A percentile compares a stretch with the other conserved stretches of the same genome.
Conservation (phyloP, 2,329 filamentous ascomycete genomes). For the Cladosporium sp. region DNA sequence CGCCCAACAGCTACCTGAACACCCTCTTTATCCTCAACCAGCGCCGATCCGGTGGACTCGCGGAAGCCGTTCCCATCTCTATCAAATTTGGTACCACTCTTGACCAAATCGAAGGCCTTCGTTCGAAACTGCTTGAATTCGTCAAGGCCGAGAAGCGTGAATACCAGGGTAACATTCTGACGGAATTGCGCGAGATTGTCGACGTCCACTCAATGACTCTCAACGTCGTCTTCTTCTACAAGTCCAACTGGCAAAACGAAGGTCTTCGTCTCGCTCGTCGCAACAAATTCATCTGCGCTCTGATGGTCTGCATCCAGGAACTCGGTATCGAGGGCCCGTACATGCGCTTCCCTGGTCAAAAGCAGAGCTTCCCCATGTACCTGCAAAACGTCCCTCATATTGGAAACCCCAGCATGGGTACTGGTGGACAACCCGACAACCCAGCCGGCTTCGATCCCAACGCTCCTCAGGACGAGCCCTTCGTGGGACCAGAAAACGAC, state of each 20-base stretch:
- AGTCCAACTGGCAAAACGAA: slow-evolving; percentile 95
- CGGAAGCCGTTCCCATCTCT: slow-evolving; percentile 79
- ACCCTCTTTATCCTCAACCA: slow-evolving; percentile 94
- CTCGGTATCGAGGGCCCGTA: slow-evolving; percentile 83
- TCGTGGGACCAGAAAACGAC: slow-evolving; percentile 41
- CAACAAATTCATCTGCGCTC: slow-evolving; percentile 90
- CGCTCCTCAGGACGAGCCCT: slow-evolving; percentile 45
- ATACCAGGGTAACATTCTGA: slow-evolving; percentile 82
- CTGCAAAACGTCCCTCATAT: slow-evolving; percentile 55
- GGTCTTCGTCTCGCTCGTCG: slow-evolving; percentile 83
- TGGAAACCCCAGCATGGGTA: slow-evolving; percentile 45
- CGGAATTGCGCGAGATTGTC: slow-evolving; percentile 76
- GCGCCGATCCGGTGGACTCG: slow-evolving; percentile 81
- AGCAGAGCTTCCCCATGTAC: slow-evolving; percentile 68
- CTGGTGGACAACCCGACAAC: slow-evolving; percentile 49
- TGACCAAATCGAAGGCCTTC: slow-evolving; percentile 79
- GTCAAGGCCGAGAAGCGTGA: slow-evolving; percentile 85
- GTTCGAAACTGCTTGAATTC: slow-evolving; percentile 78
- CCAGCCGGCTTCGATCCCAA: slow-evolving; percentile 43
- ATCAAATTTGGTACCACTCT: slow-evolving; percentile 88
- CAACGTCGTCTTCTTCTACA: slow-evolving; percentile 97
- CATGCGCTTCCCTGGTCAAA: slow-evolving; percentile 70
- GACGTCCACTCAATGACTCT: slow-evolving; percentile 84
- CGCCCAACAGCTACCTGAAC: slow-evolving; percentile 91
- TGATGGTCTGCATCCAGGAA: slow-evolving; percentile 83